Percentiles rank a stretch among this genome's conserved stretches.
phyloP scores from a whole-genome alignment of 805 yeast species.

The Sporopachydermia quercuum region DNA sequence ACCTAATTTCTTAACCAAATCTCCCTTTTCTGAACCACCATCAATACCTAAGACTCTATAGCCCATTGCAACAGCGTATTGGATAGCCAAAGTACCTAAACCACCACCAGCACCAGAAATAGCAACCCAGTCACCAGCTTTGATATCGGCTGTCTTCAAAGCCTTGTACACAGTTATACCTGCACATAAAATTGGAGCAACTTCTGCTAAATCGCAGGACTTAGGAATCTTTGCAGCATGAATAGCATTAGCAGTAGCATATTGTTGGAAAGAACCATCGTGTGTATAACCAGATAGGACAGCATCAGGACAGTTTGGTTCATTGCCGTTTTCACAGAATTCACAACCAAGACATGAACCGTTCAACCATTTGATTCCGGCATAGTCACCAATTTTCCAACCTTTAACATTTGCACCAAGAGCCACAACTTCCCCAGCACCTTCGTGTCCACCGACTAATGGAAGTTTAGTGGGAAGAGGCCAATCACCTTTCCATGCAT shows the following conservation, averaged over 20 bases:
- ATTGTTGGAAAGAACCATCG: slow-evolving; percentile 86
- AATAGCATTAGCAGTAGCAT: slow-evolving; percentile 76
- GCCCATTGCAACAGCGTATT: slow-evolving; percentile 70
- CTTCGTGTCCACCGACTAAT: slow-evolving; percentile 80
- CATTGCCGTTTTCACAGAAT: slow-evolving; percentile 49
- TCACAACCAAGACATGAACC: slow-evolving; percentile 69
- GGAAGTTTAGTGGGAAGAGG: slow-evolving; percentile 64
- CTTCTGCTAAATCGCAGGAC: slow-evolving; percentile 58
- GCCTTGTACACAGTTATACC: slow-evolving; percentile 90
- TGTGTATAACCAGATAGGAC: slow-evolving; percentile 76
- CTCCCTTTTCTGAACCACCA: slow-evolving; percentile 50
- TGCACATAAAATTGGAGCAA: slow-evolving; percentile 79
- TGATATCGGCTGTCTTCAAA: slow-evolving; percentile 57
- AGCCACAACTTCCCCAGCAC: slow-evolving; percentile 77
- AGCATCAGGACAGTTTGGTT: slow-evolving; percentile 57
- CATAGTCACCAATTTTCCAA: slow-evolving; percentile 66
- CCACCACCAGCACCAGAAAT: slow-evolving; percentile 75
- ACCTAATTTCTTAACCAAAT: slow-evolving; percentile 41
- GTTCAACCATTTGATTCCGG: slow-evolving; percentile 77
- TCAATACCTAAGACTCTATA: slow-evolving; percentile 57
- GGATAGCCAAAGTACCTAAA: slow-evolving; percentile 59
- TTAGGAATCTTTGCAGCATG: slow-evolving; percentile 73
- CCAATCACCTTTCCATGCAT: slow-evolving; percentile 94
- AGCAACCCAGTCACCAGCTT: slow-evolving; percentile 64
- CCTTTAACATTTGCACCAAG: slow-evolving; percentile 53